Evolutionary conservation across 305 asterid genomes (phyloP).

Genomic region (Fraxinus ornus): DNA sequence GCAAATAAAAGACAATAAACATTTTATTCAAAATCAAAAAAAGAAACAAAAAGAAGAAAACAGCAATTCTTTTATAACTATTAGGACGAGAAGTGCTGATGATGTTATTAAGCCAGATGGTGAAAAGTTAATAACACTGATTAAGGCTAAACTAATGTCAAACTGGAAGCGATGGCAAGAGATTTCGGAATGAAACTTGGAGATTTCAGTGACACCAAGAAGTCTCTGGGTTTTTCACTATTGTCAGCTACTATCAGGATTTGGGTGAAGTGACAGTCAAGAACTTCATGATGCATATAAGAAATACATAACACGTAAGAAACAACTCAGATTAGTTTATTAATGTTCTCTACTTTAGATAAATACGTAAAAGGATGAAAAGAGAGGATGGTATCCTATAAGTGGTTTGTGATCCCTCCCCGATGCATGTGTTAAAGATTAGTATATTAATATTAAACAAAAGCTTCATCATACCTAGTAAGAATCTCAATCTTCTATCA

Average conservation of each 20-base stretch:
- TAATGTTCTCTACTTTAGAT: neutral
- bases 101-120: neutral
- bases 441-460: conserved; percentile 9
- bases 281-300: conserved; percentile 6
- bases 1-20: neutral
- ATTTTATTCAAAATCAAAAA: neutral
- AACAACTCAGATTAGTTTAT: neutral
- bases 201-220: neutral
- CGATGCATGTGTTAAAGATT: neutral
- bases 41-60: neutral
- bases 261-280: neutral
- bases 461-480: conserved; percentile 9
- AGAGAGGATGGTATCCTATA: neutral
- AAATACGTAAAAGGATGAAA: neutral
- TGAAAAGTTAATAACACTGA: neutral
- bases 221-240: neutral
- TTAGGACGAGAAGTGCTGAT: neutral
- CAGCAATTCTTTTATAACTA: neutral
- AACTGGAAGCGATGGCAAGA: neutral
- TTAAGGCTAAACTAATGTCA: neutral
- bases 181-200: neutral
- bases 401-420: conserved; percentile 6
- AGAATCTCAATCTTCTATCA: neutral
- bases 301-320: neutral
- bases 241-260: neutral